These are phyloP conservation scores for Oropetium thomaeum DNA, from an alignment of 176 grass and related monocot species.

Conservation along the genomic window DNA sequence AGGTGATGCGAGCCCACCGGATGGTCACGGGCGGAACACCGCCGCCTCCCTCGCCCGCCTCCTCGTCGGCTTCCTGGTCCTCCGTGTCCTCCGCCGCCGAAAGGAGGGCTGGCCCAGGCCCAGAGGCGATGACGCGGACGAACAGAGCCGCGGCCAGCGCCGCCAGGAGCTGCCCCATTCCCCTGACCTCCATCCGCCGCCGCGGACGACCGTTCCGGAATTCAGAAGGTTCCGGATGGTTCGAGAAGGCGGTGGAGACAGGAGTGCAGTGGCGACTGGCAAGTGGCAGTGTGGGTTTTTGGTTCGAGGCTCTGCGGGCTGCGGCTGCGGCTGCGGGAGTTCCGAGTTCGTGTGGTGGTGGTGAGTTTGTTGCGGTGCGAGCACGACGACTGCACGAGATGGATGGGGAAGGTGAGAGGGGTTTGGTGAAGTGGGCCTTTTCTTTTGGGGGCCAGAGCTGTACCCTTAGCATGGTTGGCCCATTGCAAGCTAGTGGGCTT, in stretches of 20 bases:
- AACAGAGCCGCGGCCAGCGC: constrained; percentile 77
- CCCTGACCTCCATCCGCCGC: constrained; percentile 47
- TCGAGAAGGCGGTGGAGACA: background rate
- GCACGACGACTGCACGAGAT: background rate
- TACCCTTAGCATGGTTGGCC: background rate
- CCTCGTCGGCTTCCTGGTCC: constrained; percentile 15
- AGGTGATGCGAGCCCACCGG: constrained; percentile 65
- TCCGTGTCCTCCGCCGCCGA: constrained; percentile 37
- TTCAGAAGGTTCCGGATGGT: background rate
- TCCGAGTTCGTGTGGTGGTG: constrained; percentile 36
- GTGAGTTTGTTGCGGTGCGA: constrained; percentile 29
- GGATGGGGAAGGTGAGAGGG: background rate
- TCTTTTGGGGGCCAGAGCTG: background rate
- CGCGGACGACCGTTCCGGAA: background rate
- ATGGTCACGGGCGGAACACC: constrained; percentile 60
- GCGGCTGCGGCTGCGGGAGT: too few species aligned
- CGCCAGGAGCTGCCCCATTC: constrained; percentile 66
- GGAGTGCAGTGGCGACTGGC: background rate
- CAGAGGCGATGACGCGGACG: constrained; percentile 60
- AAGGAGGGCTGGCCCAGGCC: constrained; percentile 50
- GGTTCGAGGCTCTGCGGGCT: background rate
- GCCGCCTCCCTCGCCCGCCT: constrained; percentile 27
- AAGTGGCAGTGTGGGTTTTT: constrained; percentile 14
- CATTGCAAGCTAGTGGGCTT: background rate
- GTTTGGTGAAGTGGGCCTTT: constrained; percentile 20